These are phyloP conservation scores for Populus trichocarpa DNA, from an alignment of 441 rosid genomes.

Conservation along the genomic window DNA sequence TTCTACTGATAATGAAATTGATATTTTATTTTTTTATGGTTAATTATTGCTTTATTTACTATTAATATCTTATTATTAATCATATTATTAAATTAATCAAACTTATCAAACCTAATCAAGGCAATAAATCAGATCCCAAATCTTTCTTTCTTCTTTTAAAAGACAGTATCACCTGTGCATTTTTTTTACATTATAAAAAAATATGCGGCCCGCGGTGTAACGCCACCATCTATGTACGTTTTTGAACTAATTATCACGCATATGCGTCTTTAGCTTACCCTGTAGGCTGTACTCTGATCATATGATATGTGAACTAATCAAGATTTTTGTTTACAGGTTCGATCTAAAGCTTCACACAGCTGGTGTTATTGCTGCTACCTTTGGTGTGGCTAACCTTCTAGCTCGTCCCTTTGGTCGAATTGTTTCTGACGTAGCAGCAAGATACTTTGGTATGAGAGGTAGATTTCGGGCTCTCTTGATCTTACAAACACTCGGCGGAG, in stretches of 20 bases:
- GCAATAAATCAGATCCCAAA: no score
- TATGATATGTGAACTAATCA: no score
- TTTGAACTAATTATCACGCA: conserved; percentile 35
- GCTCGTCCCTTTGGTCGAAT: conserved; percentile 76
- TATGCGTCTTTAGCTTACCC: conserved; percentile 55
- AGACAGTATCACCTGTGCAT: no score
- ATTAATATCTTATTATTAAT: no score
- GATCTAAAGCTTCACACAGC: conserved; percentile 67
- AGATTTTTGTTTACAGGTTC: conserved; percentile 34
- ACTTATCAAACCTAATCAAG: no score
- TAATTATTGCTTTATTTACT: no score
- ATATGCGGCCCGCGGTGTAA: no score
- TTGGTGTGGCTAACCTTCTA: conserved; percentile 69
- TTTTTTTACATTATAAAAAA: no score
- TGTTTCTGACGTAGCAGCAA: conserved; percentile 58
- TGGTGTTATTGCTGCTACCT: conserved; percentile 63
- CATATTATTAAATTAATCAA: no score
- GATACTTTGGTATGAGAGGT: conserved; percentile 71
- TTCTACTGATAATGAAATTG: not conserved
- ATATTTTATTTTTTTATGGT: no score
- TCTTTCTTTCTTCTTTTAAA: no score
- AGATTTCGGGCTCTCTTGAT: conserved; percentile 70
- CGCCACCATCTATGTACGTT: no score
- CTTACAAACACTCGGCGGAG: conserved; percentile 69
- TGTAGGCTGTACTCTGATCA: not conserved